Conservation (phyloP, 108 stramenopile genomes). For the Cyclotella cryptica region DNA sequence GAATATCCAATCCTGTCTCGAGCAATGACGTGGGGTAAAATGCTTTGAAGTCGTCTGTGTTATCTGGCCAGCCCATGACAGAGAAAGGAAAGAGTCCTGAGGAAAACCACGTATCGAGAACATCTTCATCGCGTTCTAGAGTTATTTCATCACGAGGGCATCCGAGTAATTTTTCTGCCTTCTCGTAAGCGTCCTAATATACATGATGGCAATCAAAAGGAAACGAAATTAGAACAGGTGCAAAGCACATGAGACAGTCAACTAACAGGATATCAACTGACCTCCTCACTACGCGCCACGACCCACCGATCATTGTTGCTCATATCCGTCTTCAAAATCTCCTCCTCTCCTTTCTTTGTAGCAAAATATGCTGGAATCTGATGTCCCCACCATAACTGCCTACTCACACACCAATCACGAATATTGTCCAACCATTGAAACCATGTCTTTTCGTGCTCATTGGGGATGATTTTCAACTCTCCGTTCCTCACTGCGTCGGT, state of each 20-base stretch:
- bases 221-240: neutral
- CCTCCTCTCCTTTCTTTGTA: slow-evolving; percentile 75
- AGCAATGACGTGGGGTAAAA: slow-evolving; percentile 99
- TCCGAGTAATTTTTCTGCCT: slow-evolving; percentile 84
- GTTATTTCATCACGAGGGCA: slow-evolving; percentile 80
- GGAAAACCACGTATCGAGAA: slow-evolving; percentile 99
- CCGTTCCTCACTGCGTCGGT: slow-evolving; percentile 95
- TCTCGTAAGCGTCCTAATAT: slow-evolving; percentile 74
- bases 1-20: slow-evolving; percentile 98
- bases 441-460: slow-evolving; percentile 95
- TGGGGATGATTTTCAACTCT: slow-evolving; percentile 93
- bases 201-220: neutral
- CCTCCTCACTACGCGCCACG: slow-evolving; percentile 92
- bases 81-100: slow-evolving; percentile 99
- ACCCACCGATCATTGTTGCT: slow-evolving; percentile 94
- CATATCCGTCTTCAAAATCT: slow-evolving; percentile 80
- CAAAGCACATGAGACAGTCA: neutral
- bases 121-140: slow-evolving; percentile 96
- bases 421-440: slow-evolving; percentile 98
- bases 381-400: slow-evolving; percentile 99
- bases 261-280: slow-evolving; percentile 22
- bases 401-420: slow-evolving; percentile 97
- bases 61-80: slow-evolving; percentile 98
- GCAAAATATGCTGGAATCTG: slow-evolving; percentile 99
- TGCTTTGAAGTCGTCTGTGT: slow-evolving; percentile 94